phyloP scores from a whole-genome alignment of 495 filamentous ascomycete species.

The Talaromyces adpressus region DNA sequence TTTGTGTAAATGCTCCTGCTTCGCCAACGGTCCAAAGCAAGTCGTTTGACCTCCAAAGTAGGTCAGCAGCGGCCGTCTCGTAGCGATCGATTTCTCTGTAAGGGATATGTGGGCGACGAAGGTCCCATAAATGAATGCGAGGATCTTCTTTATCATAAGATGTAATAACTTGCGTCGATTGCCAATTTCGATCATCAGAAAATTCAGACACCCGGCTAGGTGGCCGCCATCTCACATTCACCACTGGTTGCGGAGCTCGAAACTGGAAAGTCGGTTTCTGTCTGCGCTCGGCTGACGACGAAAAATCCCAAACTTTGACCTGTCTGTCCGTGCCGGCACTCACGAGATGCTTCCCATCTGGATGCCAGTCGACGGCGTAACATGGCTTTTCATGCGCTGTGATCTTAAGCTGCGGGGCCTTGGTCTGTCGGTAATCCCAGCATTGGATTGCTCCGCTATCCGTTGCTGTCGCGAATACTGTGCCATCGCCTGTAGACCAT shows the following conservation, averaged over 20 bases:
- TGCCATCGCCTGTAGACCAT: conserved; percentile 80
- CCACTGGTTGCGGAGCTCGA: conserved; percentile 60
- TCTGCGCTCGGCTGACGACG: conserved; percentile 63
- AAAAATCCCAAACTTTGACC: conserved; percentile 90
- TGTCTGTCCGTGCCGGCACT: conserved; percentile 78
- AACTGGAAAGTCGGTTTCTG: conserved; percentile 64
- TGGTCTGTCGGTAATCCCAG: conserved; percentile 60
- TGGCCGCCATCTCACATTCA: conserved; percentile 80
- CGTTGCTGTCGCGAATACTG: conserved; percentile 83
- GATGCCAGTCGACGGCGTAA: conserved; percentile 88
- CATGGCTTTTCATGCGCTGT: conserved; percentile 78
- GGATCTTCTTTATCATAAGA: conserved; percentile 61
- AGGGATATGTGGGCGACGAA: conserved; percentile 78
- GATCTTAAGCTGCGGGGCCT: conserved; percentile 59
- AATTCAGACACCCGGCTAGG: conserved; percentile 64
- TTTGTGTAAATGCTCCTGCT: conserved; percentile 78
- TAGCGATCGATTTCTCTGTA: conserved; percentile 78
- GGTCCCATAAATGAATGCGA: conserved; percentile 84
- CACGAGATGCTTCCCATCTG: conserved; percentile 82
- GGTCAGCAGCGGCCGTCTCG: conserved; percentile 59
- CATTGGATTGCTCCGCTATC: conserved; percentile 73
- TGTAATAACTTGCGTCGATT: conserved; percentile 62
- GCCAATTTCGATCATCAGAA: conserved; percentile 55
- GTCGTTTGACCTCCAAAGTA: conserved; percentile 88
- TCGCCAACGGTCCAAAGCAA: conserved; percentile 86